Evolutionary conservation across 2,329 filamentous ascomycete genomes (phyloP).

Genomic region (Esteya vermicola): DNA sequence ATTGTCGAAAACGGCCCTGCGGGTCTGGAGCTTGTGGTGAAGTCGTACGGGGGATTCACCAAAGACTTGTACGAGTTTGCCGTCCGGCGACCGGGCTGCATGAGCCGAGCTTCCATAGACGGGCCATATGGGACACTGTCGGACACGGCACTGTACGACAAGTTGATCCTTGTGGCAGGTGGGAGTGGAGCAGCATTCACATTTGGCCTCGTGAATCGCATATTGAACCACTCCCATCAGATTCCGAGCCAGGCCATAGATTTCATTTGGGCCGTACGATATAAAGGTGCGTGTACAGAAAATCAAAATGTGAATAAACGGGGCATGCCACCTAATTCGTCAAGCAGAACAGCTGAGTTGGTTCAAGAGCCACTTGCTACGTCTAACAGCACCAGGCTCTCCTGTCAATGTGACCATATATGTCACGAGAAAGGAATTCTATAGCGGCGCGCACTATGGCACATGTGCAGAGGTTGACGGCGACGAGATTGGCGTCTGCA

Average conservation of each 20-base stretch:
- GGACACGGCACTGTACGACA: slow-evolving; percentile 3
- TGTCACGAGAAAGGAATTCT: slow-evolving; percentile 1
- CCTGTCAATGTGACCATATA: slow-evolving; percentile 3
- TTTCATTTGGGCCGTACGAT: slow-evolving; percentile 7
- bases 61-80: not conserved
- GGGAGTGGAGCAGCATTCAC: slow-evolving; percentile 8
- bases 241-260: slow-evolving; percentile 2
- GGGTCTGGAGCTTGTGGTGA: not conserved
- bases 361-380: slow-evolving; percentile 2
- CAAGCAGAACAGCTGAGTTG: slow-evolving; percentile 2
- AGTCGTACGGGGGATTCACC: not conserved
- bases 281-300: not conserved
- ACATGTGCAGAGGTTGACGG: not conserved
- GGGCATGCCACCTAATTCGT: not conserved
- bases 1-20: not conserved
- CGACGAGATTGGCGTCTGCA: no score
- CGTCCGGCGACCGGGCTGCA: not conserved
- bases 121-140: slow-evolving; percentile 7
- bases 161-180: slow-evolving; percentile 6
- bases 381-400: not conserved
- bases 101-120: slow-evolving; percentile 3
- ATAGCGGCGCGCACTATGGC: not conserved
- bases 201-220: slow-evolving; percentile 4
- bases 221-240: not conserved
- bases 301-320: not conserved